Base-by-base conservation (phyloP, 768 basidiomycete genomes). In the Boletus subparvulus region DNA sequence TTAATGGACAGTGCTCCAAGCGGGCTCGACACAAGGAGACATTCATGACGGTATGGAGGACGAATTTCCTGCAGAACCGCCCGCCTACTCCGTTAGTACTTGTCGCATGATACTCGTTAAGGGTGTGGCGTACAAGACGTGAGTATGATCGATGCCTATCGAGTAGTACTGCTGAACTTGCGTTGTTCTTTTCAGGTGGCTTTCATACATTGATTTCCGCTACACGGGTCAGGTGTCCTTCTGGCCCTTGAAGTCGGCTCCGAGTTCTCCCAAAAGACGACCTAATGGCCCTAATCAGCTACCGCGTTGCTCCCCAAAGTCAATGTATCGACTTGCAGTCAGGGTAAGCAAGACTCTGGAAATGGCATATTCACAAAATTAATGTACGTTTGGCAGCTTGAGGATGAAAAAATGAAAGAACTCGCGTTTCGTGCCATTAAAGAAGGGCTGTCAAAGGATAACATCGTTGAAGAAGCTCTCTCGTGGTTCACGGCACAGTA, bases 311-410 rank as follows among this genome's bases (percentile, higher is more conserved):
- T 75, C 73, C 17, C 73, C 74, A 54, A 74, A 75, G 63, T 74
- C 73, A 11, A 74, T 75, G 74, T 75, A 73, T 61, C 70, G 73
- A 50, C 61, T 74, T 10, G 73, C 73, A 24, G 39, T 14, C 17
- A 61, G 32, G 21, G 73, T 74, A 50, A 58, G 66, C 28, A 41
- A 36, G 8, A 24, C 49, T 28, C 16, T 30, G 24, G 24, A 33
- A 35, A 42, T 4, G 33, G 26, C 30, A 37, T 19, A 8, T 44
- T 7, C 19, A 46, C 1, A 21, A 56, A 39, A 8, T n/a, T 8
- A 14, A 37, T 37, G 19, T 30, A 28, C 26, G 8, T 41, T 21
- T 37, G 59, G 14, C 53, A 69, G 69, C 50, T 69, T 13, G 65
- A 60, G 39, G 62, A 72, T 44, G 60, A 71, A 35, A 59, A 50